Base-by-base conservation (phyloP, 78 protist genomes). In the Dictyostelium brefeldianum region DNA sequence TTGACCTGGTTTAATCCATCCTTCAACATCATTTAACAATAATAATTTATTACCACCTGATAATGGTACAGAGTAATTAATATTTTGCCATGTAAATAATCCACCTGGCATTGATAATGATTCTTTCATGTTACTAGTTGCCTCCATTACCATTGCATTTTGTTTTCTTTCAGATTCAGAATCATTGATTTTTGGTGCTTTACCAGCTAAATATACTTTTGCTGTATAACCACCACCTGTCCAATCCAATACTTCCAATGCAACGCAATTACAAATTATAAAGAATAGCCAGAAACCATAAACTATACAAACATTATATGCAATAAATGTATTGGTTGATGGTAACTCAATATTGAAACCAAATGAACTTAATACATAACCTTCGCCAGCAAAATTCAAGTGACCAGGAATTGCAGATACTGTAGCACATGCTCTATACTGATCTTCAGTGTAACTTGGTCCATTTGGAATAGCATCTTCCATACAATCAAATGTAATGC, bases 1-100 rank as follows among this genome's bases (percentile, higher is more conserved):
- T 65, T 81, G 81, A 59, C 90, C 89, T 62, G 89, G 95, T 48
- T 80, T 78, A 31, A 91, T 80, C 83, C 90, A 81, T 57, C 89
- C 87, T 12, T 57, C 46, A 20, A 80, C 87, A 48, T 80, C 48
- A 51, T 81, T 79, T 22, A 91, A 69, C 2, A 91, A 46, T 17
- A 82, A 31, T 29, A 59, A 70, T 15, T 17, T 14, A 22, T 14
- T 27, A 2, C 81, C 81, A 5, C 50, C 91, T 22, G 57, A 31
- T 20, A 85, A 70, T 48, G 91, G 80, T 8, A 85, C 91, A 5
- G 73, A 29, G 29, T 85, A 85, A 14, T 54, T 69, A 31, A 85
- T 78, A 20, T 73, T 62, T 25, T 85, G 25, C 91, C 91, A 85
- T 27, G 81, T 85, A 41, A 85, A 85, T 29, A 62, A 27, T 5